These are phyloP conservation scores for Scolecobasidium constrictum DNA, from an alignment of 2,329 filamentous ascomycete genomes.

Conservation along the genomic window DNA sequence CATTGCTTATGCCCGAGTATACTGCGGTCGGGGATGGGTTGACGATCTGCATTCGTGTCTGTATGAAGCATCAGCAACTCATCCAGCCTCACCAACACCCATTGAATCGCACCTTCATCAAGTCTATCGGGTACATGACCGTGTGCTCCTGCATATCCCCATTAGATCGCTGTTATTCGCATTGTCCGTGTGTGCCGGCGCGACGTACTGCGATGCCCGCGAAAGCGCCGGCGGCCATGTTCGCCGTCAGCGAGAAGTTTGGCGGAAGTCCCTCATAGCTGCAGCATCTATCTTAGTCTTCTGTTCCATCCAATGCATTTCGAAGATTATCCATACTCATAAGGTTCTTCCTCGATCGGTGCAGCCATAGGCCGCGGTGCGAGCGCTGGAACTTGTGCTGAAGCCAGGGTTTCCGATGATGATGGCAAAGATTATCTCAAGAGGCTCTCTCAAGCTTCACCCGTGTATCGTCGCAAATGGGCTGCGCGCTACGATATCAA, in stretches of 20 bases:
- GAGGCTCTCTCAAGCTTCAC: no score
- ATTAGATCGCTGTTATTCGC: neutral
- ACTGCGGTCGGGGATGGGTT: slow-evolving; percentile 70
- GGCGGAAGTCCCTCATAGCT: slow-evolving; percentile 89
- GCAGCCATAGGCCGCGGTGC: slow-evolving; percentile 11
- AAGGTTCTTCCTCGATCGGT: slow-evolving; percentile 23
- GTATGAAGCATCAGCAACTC: slow-evolving; percentile 9
- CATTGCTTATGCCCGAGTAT: slow-evolving; percentile 84
- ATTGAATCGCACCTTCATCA: slow-evolving; percentile 75
- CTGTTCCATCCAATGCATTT: neutral
- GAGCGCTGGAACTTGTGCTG: neutral
- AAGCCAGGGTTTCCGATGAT: neutral
- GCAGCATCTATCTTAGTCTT: slow-evolving; percentile 10
- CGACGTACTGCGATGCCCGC: slow-evolving; percentile 79
- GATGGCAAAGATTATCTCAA: no score
- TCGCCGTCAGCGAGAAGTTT: slow-evolving; percentile 86
- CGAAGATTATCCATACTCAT: slow-evolving; percentile 25
- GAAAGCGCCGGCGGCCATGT: slow-evolving; percentile 94
- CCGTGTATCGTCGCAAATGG: no score
- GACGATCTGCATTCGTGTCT: slow-evolving; percentile 98
- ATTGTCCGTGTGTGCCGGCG: neutral
- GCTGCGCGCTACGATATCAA: no score
- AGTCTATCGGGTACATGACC: slow-evolving; percentile 97
- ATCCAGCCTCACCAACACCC: neutral
- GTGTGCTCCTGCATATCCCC: slow-evolving; percentile 69